Base-by-base conservation (phyloP, 202 grass and related monocot genomes). In the Saccharum hybrid region DNA sequence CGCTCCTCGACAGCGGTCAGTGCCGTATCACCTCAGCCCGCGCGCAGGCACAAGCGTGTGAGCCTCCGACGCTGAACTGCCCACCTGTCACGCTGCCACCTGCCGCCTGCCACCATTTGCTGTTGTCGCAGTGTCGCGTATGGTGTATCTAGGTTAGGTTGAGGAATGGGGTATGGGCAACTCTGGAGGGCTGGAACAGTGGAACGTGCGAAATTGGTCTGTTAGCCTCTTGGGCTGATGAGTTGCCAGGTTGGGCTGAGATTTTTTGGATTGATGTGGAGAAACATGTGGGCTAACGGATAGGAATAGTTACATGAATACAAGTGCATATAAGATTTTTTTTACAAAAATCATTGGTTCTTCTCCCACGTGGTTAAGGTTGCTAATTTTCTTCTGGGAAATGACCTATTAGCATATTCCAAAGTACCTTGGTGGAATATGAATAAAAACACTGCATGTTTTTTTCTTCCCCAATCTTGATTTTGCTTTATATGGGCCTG, bases 401-500 rank as follows among this genome's bases (percentile, higher is more conserved):
- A 46, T 68, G 7, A 37, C 64, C 8, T 83, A 41, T 75, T 75
- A 23, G 21, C 52, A 63, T 84, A 38, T 60, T 69, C 16, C 7
- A 26, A 39, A 39, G 51, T 15, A 84, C 46, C 54, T 83, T 78
- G 37, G 21, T 67, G 36, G 19, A 78, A 8, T 56, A n/a, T 56
- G 18, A 18, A 56, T 60, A 33, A 37, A 11, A 70, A 78, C 13
- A 56, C 38, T 63, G 16, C 40, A 22, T 38, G 52, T 66, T 18
- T 42, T 73, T 12, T 21, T 34, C 16, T 39, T 68, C 8, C 7
- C 7, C 31, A 66, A 66, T 84, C 65, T 71, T 71, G 15, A 8
- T 78, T 84, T 69, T 60, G 68, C 64, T 78, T 8, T 70, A 15
- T 77, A 52, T 66, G 66, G 38, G 70, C 5, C 34, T 66, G 64